Percentiles rank a stretch among this genome's conserved stretches.
phyloP scores from a whole-genome alignment of 2,329 filamentous ascomycete species.

The Metarhizium brunneum region DNA sequence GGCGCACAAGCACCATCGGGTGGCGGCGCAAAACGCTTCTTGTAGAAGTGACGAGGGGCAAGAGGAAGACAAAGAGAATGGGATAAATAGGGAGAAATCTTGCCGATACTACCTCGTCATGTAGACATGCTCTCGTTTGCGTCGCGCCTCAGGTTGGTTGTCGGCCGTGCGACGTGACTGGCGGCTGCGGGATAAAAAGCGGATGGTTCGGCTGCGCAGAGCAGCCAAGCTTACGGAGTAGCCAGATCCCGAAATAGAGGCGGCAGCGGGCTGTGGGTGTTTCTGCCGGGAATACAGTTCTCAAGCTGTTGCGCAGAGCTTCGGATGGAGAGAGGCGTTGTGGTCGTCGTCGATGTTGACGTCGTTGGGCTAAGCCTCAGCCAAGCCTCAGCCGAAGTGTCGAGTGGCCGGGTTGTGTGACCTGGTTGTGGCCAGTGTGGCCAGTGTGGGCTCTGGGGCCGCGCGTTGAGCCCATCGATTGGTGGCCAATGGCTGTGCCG shows the following conservation, averaged over 20 bases:
- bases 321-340: neutral
- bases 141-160: neutral
- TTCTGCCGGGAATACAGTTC: neutral
- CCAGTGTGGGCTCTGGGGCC: neutral
- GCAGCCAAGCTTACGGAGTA: neutral
- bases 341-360: neutral
- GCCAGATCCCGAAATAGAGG: neutral
- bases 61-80: neutral
- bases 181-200: neutral
- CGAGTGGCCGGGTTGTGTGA: neutral
- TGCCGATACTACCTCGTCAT: neutral
- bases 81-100: neutral
- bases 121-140: neutral
- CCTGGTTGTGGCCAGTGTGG: neutral
- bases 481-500: no score
- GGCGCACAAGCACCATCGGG: neutral
- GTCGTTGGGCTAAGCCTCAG: neutral
- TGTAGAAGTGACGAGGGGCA: neutral
- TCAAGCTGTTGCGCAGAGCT: neutral
- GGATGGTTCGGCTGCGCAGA: neutral
- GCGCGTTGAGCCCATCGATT: neutral
- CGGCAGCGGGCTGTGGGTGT: neutral
- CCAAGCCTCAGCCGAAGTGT: neutral
- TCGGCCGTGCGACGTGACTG: neutral
- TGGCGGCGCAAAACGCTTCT: neutral